These are phyloP conservation scores for Cystobasidium onofrii DNA, from an alignment of 768 basidiomycete species.

Conservation along the genomic window DNA sequence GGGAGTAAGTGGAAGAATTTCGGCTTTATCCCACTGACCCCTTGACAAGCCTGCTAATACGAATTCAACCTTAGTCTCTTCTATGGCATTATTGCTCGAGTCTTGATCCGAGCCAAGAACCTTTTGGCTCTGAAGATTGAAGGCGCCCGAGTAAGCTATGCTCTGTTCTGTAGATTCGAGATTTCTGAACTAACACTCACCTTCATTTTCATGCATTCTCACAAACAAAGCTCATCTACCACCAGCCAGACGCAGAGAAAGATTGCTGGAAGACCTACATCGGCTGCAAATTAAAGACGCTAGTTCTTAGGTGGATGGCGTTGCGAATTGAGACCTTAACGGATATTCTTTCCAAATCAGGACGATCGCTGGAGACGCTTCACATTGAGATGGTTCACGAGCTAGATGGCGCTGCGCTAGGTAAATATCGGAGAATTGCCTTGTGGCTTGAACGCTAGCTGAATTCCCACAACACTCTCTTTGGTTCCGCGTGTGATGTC, in stretches of 20 bases:
- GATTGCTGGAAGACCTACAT: constrained; percentile 1
- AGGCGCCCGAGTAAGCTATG: neutral
- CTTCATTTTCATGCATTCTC: neutral
- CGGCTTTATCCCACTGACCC: no score
- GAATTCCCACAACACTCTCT: neutral
- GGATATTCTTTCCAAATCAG: neutral
- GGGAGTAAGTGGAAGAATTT: neutral
- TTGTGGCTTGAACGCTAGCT: no score
- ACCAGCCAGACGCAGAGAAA: neutral
- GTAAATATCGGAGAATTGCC: neutral
- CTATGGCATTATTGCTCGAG: neutral
- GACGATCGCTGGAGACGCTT: neutral
- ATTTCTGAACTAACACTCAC: no score
- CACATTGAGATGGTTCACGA: neutral
- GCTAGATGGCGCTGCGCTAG: neutral
- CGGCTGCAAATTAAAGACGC: neutral
- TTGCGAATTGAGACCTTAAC: neutral
- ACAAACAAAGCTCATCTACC: neutral
- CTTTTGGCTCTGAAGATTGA: neutral
- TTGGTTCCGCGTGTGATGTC: neutral
- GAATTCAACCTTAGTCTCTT: neutral
- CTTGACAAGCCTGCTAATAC: neutral
- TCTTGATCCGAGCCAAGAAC: neutral
- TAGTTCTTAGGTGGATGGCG: neutral
- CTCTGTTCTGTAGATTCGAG: no score